Evolutionary conservation across 495 filamentous ascomycete species (phyloP), one percentile per base, ranked within the genome.

Genomic region (Hypoxylon crocopeplum): DNA sequence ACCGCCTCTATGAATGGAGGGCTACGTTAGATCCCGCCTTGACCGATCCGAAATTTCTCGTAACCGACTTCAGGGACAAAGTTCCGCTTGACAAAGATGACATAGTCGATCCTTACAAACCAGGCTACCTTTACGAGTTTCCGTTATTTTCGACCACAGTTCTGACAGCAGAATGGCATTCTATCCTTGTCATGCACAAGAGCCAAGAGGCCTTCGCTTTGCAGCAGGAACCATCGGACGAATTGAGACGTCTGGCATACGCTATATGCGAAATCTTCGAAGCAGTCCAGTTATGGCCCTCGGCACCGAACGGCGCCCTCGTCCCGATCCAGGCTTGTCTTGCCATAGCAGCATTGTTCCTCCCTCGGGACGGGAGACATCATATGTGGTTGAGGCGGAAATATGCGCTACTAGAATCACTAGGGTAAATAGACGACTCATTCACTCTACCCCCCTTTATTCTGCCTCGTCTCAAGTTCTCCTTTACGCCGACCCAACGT

Each of bases 331-430:
- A 96, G 56, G 87, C 91, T 37, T 86, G 83, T 61, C 73, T 97
- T 17, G 88, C 84, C 3, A 86, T 97, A 37, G 85, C 91, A 5
- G 79, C 82, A 27, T 75, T 97, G 52, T 95, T 93, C 68, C 70
- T 96, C 22, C 91, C 86, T 7, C 86, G 83, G 48, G 88, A 96
- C 22, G 59, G 74, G 19, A 84, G 78, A 67, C 82, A 95, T 69
- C 79, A 84, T n/a, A 88, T 87, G 79, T 98, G 93, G 93, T 80
- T 85, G 56, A 86, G 91, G 50, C 82, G 83, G 66, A 93, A 91
- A 71, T 81, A 94, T 68, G 91, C 88, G 12, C 70, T 82, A 49
- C 79, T 97, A 51, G 94, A 98, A 72, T 77, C 82, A 56, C 77
- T 86, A 68, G 94, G 94, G 94, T 97, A 73, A 77, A 91, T 81